Percentiles rank a stretch among this genome's conserved stretches.
Evolutionary conservation across 495 filamentous ascomycete species (phyloP).

Genomic region (Aspergillus haitiensis): DNA sequence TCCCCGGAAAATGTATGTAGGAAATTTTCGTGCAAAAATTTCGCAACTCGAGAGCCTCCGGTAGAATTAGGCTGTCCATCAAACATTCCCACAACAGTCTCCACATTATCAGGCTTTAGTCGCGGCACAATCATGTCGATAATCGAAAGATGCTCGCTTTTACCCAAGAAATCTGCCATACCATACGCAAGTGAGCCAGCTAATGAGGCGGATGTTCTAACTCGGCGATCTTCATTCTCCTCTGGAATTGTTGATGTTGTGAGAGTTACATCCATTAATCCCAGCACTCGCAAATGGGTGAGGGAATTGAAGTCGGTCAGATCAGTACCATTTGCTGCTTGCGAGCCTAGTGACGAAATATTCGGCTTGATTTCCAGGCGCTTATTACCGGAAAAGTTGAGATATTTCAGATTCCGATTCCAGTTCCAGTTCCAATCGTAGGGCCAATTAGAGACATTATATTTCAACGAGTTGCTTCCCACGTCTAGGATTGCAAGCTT

Average conservation of each 20-base stretch:
- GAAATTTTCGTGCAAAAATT: slow-evolving; percentile 94
- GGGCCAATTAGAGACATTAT: slow-evolving; percentile 98
- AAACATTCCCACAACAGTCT: slow-evolving; percentile 90
- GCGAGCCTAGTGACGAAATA: slow-evolving; percentile 48
- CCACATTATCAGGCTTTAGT: slow-evolving; percentile 86
- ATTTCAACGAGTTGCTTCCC: slow-evolving; percentile 94
- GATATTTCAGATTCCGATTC: slow-evolving; percentile 89
- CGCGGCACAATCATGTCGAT: slow-evolving; percentile 95
- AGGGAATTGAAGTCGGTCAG: slow-evolving; percentile 90
- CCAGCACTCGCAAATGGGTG: slow-evolving; percentile 81
- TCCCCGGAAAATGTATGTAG: slow-evolving; percentile 79
- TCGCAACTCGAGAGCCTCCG: slow-evolving; percentile 91
- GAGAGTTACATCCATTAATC: slow-evolving; percentile 97
- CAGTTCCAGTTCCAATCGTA: slow-evolving; percentile 99
- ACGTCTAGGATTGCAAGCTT: slow-evolving; percentile 90
- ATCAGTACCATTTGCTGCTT: slow-evolving; percentile 61
- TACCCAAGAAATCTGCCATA: slow-evolving; percentile 96
- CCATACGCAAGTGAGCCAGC: slow-evolving; percentile 88
- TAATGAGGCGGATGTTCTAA: slow-evolving; percentile 89
- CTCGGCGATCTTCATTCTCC: slow-evolving; percentile 90
- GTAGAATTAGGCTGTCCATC: slow-evolving; percentile 84
- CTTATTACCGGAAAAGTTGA: slow-evolving; percentile 97
- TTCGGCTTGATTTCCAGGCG: slow-evolving; percentile 94
- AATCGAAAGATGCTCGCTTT: slow-evolving; percentile 92
- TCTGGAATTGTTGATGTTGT: slow-evolving; percentile 91